Percentiles rank a stretch among this genome's conserved stretches.
Evolutionary conservation across 2,329 filamentous ascomycete species (phyloP).

Genomic region (Colletotrichum falcatum): DNA sequence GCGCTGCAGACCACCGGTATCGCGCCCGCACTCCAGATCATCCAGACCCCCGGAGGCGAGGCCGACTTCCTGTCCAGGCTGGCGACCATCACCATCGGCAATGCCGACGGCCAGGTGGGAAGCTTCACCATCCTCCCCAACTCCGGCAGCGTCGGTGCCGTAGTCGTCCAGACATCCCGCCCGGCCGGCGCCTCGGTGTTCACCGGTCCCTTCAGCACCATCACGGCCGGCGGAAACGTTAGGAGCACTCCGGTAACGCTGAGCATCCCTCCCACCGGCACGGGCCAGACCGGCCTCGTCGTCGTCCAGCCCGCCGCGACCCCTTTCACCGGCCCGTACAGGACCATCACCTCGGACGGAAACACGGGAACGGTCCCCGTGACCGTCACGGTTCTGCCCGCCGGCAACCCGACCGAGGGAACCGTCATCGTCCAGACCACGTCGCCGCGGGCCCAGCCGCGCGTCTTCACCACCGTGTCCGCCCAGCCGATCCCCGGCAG

Average conservation of each 20-base stretch:
- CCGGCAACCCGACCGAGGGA: slow-evolving; percentile 19
- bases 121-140: slow-evolving; percentile 27
- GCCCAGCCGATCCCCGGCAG: slow-evolving; percentile 20
- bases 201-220: slow-evolving; percentile 18
- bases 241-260: slow-evolving; percentile 13
- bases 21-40: slow-evolving; percentile 17
- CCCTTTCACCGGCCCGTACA: slow-evolving; percentile 31
- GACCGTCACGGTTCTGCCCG: slow-evolving; percentile 22
- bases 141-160: slow-evolving; percentile 20
- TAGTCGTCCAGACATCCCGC: slow-evolving; percentile 24
- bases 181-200: slow-evolving; percentile 11
- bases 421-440: slow-evolving; percentile 35
- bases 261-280: slow-evolving; percentile 28
- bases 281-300: slow-evolving; percentile 14
- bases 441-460: neutral
- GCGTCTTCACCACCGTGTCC: slow-evolving; percentile 10
- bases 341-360: slow-evolving; percentile 27
- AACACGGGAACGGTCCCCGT: slow-evolving; percentile 29
- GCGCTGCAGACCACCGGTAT: no score
- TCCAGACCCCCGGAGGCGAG: slow-evolving; percentile 24
- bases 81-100: slow-evolving; percentile 19
- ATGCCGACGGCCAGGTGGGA: neutral
- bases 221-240: slow-evolving; percentile 31
- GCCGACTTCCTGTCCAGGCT: slow-evolving; percentile 19
- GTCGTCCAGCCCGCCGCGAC: slow-evolving; percentile 26